phyloP scores from a whole-genome alignment of 2,329 filamentous ascomycete species.

The Ceratocystis harringtonii region DNA sequence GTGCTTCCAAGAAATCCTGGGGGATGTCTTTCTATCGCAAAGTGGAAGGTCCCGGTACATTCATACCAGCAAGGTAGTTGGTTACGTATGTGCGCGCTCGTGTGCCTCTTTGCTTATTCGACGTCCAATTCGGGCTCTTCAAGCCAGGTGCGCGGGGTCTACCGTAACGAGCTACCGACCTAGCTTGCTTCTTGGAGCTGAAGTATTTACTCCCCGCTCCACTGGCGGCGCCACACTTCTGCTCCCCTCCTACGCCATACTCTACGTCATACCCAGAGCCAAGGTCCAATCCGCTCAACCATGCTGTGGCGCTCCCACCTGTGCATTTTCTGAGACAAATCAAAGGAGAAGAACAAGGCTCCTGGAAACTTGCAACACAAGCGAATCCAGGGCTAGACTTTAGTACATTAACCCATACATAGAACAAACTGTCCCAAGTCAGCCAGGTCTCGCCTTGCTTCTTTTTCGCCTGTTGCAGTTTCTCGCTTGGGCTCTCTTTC shows the following conservation, averaged over 20 bases:
- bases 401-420: neutral
- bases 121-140: neutral
- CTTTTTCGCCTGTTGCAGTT: neutral
- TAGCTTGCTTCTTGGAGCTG: too few relatives aligned
- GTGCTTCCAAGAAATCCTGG: neutral
- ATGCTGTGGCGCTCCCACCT: neutral
- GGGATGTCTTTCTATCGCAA: neutral
- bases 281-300: neutral
- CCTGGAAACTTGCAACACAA: constrained; percentile 1
- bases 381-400: neutral
- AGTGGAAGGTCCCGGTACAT: neutral
- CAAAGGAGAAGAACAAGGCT: constrained; percentile 1
- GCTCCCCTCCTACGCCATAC: neutral
- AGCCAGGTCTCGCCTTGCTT: neutral
- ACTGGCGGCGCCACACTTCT: neutral
- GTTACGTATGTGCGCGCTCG: neutral
- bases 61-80: neutral
- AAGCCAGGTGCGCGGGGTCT: too few relatives aligned
- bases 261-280: neutral
- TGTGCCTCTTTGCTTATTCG: neutral
- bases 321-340: constrained; percentile 4
- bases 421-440: constrained; percentile 1
- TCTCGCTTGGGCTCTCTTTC: neutral
- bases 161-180: too few relatives aligned
- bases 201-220: too few relatives aligned